Evolutionary conservation across 1,139 yeast species (phyloP).

Genomic region (Zygoascus hellenicus): DNA sequence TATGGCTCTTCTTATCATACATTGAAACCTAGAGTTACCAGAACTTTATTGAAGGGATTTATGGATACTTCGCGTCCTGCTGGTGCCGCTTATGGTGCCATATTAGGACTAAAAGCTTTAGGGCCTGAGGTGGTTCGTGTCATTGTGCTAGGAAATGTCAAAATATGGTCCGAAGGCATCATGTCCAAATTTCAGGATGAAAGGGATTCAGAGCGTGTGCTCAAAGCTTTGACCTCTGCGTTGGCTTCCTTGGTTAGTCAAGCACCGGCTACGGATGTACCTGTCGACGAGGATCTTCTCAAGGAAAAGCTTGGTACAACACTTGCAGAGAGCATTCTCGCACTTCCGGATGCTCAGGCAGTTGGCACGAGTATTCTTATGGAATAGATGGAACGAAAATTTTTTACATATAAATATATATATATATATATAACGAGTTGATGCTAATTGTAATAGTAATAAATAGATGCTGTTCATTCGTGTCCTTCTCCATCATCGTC

Average conservation of each 20-base stretch:
- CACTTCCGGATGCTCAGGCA: slow-evolving; percentile 49
- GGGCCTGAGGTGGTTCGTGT: slow-evolving; percentile 88
- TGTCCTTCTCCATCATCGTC: slow-evolving; percentile 6
- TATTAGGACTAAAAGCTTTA: slow-evolving; percentile 73
- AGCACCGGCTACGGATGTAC: slow-evolving; percentile 22
- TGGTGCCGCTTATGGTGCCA: slow-evolving; percentile 91
- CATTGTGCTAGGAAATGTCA: slow-evolving; percentile 74
- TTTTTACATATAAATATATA: neutral
- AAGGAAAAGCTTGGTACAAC: slow-evolving; percentile 56
- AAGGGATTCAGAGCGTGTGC: slow-evolving; percentile 24
- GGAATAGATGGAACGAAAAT: slow-evolving; percentile 45
- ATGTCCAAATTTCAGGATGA: slow-evolving; percentile 25
- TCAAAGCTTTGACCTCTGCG: slow-evolving; percentile 30
- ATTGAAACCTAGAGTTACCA: slow-evolving; percentile 85
- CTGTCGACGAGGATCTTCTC: slow-evolving; percentile 40
- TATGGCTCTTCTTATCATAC: slow-evolving; percentile 88
- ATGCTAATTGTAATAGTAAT: slow-evolving; percentile 6
- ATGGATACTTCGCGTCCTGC: slow-evolving; percentile 72
- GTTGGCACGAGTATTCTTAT: slow-evolving; percentile 69
- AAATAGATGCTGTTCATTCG: neutral
- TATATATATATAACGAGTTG: neutral
- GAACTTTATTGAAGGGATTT: slow-evolving; percentile 87
- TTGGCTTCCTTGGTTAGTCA: slow-evolving; percentile 27
- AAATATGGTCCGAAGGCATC: slow-evolving; percentile 55
- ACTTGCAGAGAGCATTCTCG: slow-evolving; percentile 47